phyloP scores from a whole-genome alignment of 768 basidiomycete genomes.

The Russula virescens region DNA sequence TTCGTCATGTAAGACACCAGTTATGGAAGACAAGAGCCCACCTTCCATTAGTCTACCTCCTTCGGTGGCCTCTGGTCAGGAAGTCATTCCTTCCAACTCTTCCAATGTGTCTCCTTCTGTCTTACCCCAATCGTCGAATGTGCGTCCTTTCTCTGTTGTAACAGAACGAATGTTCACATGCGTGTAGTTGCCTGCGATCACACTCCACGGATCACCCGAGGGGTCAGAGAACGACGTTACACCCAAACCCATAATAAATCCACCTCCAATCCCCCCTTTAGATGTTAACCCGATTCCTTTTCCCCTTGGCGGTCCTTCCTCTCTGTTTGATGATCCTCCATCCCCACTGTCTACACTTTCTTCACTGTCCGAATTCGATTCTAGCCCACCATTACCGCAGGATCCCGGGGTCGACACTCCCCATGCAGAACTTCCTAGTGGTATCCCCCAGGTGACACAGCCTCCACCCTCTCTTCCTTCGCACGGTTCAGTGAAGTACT shows the following conservation, averaged over 20 bases:
- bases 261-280: not conserved
- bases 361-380: constrained; percentile 13
- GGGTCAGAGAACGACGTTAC: constrained; percentile 3
- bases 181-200: not conserved
- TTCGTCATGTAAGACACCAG: not conserved
- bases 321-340: constrained; percentile 4
- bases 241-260: constrained; percentile 7
- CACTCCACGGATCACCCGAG: not conserved
- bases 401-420: not conserved
- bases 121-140: not conserved
- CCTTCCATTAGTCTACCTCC: not conserved
- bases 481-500: not conserved
- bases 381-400: not conserved
- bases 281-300: not conserved
- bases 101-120: not conserved
- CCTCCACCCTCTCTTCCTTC: not conserved
- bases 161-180: not conserved
- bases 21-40: not conserved
- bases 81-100: not conserved
- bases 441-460: not conserved
- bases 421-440: not conserved
- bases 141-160: not conserved
- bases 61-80: not conserved
- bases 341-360: constrained; percentile 19
- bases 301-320: not conserved